These are phyloP conservation scores for Macaranga tanarius DNA, from an alignment of 441 rosid genomes.

Conservation along the genomic window DNA sequence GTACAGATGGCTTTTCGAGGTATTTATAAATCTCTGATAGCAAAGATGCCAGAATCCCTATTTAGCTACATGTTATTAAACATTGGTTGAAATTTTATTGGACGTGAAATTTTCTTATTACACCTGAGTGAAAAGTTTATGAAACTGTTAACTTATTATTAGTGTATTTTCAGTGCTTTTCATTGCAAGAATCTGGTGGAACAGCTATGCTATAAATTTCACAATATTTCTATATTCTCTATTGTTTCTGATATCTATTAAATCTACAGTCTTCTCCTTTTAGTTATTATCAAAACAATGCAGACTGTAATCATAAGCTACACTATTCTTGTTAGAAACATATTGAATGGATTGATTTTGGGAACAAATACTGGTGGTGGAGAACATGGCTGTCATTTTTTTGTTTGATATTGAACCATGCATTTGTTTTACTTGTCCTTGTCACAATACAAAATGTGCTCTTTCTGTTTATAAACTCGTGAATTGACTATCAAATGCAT, in stretches of 20 bases:
- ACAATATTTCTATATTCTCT: background rate
- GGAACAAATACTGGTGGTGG: background rate
- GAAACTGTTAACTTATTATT: background rate
- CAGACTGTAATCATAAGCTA: background rate
- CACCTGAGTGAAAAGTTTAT: background rate
- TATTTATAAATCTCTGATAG: slow-evolving; percentile 19
- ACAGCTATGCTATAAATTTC: background rate
- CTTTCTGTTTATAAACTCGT: background rate
- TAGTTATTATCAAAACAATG: background rate
- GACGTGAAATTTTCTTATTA: background rate
- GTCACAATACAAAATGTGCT: background rate
- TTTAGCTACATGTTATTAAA: background rate
- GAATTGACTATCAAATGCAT: background rate
- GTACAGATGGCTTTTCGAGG: slow-evolving; percentile 86
- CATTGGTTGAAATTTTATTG: background rate
- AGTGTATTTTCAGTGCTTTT: background rate
- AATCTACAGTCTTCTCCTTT: background rate
- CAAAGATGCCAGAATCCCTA: slow-evolving; percentile 8
- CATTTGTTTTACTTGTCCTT: background rate
- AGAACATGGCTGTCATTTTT: background rate
- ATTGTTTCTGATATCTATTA: background rate
- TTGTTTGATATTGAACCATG: background rate
- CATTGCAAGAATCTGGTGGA: slow-evolving; percentile 1
- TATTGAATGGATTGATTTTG: background rate
- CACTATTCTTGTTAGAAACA: background rate